Percentiles rank a stretch among this genome's conserved stretches.
These are phyloP conservation scores for Candida tammaniensis DNA, from an alignment of 805 yeast species.

Conservation along the genomic window DNA sequence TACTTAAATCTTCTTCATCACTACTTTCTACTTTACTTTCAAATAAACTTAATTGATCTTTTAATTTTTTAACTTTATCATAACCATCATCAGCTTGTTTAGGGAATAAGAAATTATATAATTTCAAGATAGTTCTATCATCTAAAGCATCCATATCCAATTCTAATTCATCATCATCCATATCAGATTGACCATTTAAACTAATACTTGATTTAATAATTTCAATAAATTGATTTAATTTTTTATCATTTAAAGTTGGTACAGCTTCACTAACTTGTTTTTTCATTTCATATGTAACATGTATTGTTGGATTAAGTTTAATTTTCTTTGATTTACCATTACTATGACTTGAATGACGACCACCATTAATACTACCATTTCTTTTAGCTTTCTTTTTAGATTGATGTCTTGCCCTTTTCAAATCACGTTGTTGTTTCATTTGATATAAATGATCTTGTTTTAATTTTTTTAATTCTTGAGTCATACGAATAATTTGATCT, in stretches of 20 bases:
- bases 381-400: slow-evolving; percentile 24
- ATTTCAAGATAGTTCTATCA: slow-evolving; percentile 73
- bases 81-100: slow-evolving; percentile 34
- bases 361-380: slow-evolving; percentile 10
- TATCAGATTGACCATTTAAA: slow-evolving; percentile 64
- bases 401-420: slow-evolving; percentile 40
- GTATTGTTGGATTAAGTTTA: slow-evolving; percentile 24
- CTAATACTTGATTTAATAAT: slow-evolving; percentile 73
- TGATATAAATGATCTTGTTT: slow-evolving; percentile 73
- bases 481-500: slow-evolving; percentile 82
- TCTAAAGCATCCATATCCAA: slow-evolving; percentile 92
- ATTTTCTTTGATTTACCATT: slow-evolving; percentile 20
- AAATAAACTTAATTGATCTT: slow-evolving; percentile 46
- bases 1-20: slow-evolving; percentile 50
- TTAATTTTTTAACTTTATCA: slow-evolving; percentile 64
- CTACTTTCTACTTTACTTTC: slow-evolving; percentile 30
- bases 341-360: slow-evolving; percentile 13
- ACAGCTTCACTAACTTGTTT: slow-evolving; percentile 87
- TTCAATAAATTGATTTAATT: slow-evolving; percentile 76
- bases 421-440: slow-evolving; percentile 60
- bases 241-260: slow-evolving; percentile 71
- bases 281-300: slow-evolving; percentile 93
- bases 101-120: slow-evolving; percentile 74
- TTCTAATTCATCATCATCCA: slow-evolving; percentile 87
- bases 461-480: slow-evolving; percentile 76